Conservation (phyloP, 768 basidiomycete genomes). For the Rhizopogon vulgaris region DNA sequence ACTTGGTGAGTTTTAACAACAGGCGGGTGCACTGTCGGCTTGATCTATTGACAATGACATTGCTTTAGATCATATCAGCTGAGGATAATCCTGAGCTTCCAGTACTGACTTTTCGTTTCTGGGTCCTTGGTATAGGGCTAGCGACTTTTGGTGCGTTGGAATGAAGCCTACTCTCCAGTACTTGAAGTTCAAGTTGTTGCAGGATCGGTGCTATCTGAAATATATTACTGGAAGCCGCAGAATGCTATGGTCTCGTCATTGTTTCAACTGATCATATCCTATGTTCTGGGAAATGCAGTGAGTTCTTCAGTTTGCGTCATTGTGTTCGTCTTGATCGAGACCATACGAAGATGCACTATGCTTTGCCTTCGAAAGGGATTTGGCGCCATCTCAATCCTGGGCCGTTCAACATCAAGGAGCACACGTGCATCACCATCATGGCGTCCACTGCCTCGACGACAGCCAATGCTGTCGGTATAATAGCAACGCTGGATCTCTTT, state of each 20-base stretch:
- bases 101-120: slow-evolving; percentile 41
- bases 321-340: neutral
- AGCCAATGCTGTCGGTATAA: slow-evolving; percentile 52
- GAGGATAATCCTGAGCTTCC: slow-evolving; percentile 45
- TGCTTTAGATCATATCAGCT: slow-evolving; percentile 37
- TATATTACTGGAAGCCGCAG: slow-evolving; percentile 37
- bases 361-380: slow-evolving; percentile 8
- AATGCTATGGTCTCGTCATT: slow-evolving; percentile 49
- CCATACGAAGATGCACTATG: slow-evolving; percentile 8
- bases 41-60: neutral
- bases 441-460: slow-evolving; percentile 53
- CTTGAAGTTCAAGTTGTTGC: slow-evolving; percentile 12
- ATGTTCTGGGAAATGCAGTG: slow-evolving; percentile 47
- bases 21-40: neutral
- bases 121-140: slow-evolving; percentile 43
- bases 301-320: slow-evolving; percentile 25
- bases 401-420: slow-evolving; percentile 59
- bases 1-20: neutral
- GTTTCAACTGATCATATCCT: slow-evolving; percentile 51
- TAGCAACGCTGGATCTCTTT: slow-evolving; percentile 53
- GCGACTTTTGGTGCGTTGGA: slow-evolving; percentile 34
- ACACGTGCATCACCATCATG: slow-evolving; percentile 59
- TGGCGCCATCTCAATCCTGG: slow-evolving; percentile 60
- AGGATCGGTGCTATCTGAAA: slow-evolving; percentile 29
- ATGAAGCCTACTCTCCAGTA: slow-evolving; percentile 1